Evolutionary conservation across 495 filamentous ascomycete genomes (phyloP).

Genomic region (Staphylotrichum longicolle): DNA sequence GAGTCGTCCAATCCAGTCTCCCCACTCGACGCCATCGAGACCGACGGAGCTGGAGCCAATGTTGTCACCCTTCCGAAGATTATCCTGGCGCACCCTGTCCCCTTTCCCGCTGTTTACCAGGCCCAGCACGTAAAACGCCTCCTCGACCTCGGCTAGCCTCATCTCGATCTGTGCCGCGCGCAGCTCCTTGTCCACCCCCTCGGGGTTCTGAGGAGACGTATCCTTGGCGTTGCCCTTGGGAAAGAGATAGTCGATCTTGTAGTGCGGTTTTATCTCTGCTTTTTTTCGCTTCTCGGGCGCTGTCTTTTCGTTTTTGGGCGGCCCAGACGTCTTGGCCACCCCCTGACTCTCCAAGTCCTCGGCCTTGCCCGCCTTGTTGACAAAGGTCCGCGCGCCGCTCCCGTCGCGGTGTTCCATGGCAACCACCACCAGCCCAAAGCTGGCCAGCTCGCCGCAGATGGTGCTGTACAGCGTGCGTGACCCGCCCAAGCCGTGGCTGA

Average conservation of each 20-base stretch:
- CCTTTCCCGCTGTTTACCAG: slow-evolving; percentile 52
- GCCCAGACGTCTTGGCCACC: slow-evolving; percentile 17
- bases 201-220: slow-evolving; percentile 37
- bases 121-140: slow-evolving; percentile 53
- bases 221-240: slow-evolving; percentile 43
- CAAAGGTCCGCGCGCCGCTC: slow-evolving; percentile 59
- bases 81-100: slow-evolving; percentile 41
- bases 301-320: slow-evolving; percentile 14
- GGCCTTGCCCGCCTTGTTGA: slow-evolving; percentile 39
- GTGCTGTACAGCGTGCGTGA: slow-evolving; percentile 61
- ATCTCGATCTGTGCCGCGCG: slow-evolving; percentile 61
- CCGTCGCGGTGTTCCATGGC: slow-evolving; percentile 69
- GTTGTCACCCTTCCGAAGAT: slow-evolving; percentile 50
- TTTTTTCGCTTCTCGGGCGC: slow-evolving; percentile 2
- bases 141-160: slow-evolving; percentile 59
- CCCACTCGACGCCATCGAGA: slow-evolving; percentile 39
- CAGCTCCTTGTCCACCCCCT: slow-evolving; percentile 37
- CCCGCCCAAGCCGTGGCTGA: slow-evolving; percentile 68
- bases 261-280: slow-evolving; percentile 24
- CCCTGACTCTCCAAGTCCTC: slow-evolving; percentile 27
- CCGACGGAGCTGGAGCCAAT: slow-evolving; percentile 51
- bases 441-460: slow-evolving; percentile 60
- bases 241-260: slow-evolving; percentile 47
- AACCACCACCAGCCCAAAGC: slow-evolving; percentile 65
- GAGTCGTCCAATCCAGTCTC: slow-evolving; percentile 40